A percentile compares a stretch with the other conserved stretches of the same genome.
phyloP scores from a whole-genome alignment of 192 early-diverging fungal species.

The Umbelopsis ramanniana region DNA sequence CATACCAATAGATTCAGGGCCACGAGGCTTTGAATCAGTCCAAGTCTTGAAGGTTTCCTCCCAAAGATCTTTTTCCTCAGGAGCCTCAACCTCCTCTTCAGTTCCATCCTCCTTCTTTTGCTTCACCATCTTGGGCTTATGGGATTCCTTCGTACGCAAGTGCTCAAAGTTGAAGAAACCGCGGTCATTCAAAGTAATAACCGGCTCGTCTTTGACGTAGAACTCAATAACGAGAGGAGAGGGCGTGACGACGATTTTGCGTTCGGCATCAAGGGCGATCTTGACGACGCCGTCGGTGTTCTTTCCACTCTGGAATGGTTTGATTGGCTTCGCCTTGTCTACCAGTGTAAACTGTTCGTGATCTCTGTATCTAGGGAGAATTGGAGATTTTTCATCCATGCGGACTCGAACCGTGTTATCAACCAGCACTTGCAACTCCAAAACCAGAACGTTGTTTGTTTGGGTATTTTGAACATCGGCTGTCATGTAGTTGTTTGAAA shows the following conservation, averaged over 20 bases:
- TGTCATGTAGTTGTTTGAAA: conserved; percentile 56
- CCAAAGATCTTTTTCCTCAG: conserved; percentile 66
- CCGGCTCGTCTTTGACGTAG: conserved; percentile 52
- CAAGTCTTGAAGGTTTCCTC: conserved; percentile 88
- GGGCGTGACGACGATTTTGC: conserved; percentile 53
- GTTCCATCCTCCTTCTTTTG: conserved; percentile 39
- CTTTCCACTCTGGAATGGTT: conserved; percentile 24
- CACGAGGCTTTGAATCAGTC: conserved; percentile 93
- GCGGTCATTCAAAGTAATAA: conserved; percentile 80
- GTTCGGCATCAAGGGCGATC: conserved; percentile 46
- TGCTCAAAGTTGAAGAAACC: conserved; percentile 89
- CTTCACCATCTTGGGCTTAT: conserved; percentile 49
- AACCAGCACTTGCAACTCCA: conserved; percentile 60
- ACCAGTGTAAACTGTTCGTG: conserved; percentile 58
- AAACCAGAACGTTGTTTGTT: conserved; percentile 41
- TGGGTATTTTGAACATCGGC: conserved; percentile 61
- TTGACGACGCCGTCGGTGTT: conserved; percentile 33
- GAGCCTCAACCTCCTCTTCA: conserved; percentile 44
- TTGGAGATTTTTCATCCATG: conserved; percentile 67
- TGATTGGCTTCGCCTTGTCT: conserved; percentile 9
- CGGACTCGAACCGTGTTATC: conserved; percentile 62
- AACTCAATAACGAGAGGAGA: conserved; percentile 69
- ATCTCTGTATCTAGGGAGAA: conserved; percentile 74
- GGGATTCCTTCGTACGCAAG: conserved; percentile 55
- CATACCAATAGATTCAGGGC: conserved; percentile 92